Conservation (phyloP, 2,329 filamentous ascomycete genomes). For the Monosporascus sp. region DNA sequence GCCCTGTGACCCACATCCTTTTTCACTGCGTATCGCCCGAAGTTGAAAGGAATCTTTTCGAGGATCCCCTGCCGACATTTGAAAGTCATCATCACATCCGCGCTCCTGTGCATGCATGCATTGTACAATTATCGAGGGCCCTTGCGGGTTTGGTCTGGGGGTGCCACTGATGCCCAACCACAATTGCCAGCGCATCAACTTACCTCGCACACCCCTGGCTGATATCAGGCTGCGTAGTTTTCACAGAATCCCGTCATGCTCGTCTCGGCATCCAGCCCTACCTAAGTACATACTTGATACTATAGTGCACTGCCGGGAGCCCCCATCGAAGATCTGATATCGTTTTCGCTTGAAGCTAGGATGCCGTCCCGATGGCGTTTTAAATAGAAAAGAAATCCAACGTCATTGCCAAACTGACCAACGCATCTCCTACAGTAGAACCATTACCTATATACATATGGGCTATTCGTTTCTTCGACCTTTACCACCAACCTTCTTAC, state of each 20-base stretch:
- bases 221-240: not conserved
- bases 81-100: not conserved
- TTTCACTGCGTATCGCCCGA: not conserved
- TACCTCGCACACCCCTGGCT: not conserved
- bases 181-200: not conserved
- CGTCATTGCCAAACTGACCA: not conserved
- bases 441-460: too few relatives aligned
- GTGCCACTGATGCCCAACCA: constrained; percentile 1
- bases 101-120: not conserved
- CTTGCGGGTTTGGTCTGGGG: not conserved
- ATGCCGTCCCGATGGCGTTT: not conserved
- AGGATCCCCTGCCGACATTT: not conserved
- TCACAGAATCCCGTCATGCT: not conserved
- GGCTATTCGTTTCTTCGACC: not conserved
- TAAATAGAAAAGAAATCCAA: not conserved
- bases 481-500: not conserved
- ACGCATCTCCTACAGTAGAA: not conserved
- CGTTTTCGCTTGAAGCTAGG: not conserved
- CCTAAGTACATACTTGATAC: too few relatives aligned
- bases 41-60: not conserved
- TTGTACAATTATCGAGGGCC: not conserved
- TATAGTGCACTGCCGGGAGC: too few relatives aligned
- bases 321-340: not conserved
- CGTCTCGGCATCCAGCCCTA: too few relatives aligned
- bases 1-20: not conserved